Conservation (phyloP, 192 early-diverging fungal genomes). For the Paraglomus occultum region DNA sequence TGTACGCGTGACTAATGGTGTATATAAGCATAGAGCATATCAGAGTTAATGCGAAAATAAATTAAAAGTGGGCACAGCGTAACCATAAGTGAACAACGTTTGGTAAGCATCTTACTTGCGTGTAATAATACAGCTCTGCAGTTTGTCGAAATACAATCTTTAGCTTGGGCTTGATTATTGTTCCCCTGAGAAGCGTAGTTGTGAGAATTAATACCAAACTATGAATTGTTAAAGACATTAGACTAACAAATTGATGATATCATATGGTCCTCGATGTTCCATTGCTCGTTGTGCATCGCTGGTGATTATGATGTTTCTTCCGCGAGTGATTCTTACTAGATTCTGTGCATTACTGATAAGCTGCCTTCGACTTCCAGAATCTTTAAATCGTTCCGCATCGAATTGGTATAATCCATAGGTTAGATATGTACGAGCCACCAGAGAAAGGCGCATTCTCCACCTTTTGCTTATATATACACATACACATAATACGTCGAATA, state of each 20-base stretch:
- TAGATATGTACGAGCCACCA: neutral
- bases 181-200: slow-evolving; percentile 39
- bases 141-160: slow-evolving; percentile 53
- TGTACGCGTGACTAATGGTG: slow-evolving; percentile 45
- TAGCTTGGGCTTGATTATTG: slow-evolving; percentile 52
- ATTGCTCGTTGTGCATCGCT: slow-evolving; percentile 68
- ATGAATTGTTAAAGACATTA: neutral
- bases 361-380: slow-evolving; percentile 55
- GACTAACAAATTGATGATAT: slow-evolving; percentile 79
- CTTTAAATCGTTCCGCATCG: slow-evolving; percentile 37
- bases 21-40: neutral
- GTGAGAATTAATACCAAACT: neutral
- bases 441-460: neutral
- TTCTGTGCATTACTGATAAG: slow-evolving; percentile 65
- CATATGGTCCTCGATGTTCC: slow-evolving; percentile 71
- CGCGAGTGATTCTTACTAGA: slow-evolving; percentile 67
- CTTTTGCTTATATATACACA: slow-evolving; percentile 18
- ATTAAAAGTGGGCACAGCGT: neutral
- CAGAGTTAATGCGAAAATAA: neutral
- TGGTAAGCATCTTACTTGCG: slow-evolving; percentile 41
- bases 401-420: slow-evolving; percentile 16
- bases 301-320: slow-evolving; percentile 75
- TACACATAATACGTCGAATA: no score
- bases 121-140: slow-evolving; percentile 55
- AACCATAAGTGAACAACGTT: neutral